phyloP scores from a whole-genome alignment of 345 rosid species.

The Populus euphratica region DNA sequence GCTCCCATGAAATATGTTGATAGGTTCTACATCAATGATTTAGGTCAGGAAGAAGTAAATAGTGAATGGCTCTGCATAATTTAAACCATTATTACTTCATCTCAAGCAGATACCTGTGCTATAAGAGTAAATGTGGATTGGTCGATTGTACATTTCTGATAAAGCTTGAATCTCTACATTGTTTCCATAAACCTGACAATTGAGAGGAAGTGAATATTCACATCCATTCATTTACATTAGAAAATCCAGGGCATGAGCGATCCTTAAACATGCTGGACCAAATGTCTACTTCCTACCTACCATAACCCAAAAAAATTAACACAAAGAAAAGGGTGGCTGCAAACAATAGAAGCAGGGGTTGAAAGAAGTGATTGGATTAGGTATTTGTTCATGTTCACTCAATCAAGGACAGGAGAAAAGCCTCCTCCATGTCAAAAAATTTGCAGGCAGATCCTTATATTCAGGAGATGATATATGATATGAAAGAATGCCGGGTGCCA shows the following conservation, averaged over 20 bases:
- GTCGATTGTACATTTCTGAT: conserved; percentile 95
- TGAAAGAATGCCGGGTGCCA: neutral
- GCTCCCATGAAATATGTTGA: conserved; percentile 91
- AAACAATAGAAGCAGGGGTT: neutral
- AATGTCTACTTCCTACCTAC: neutral
- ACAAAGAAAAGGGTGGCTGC: neutral
- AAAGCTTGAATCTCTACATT: conserved; percentile 94
- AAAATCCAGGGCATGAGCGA: neutral
- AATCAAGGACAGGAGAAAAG: neutral
- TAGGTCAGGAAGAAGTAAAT: neutral
- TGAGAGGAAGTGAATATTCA: neutral
- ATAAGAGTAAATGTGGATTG: conserved; percentile 92
- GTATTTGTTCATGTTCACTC: neutral
- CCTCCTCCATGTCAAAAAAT: neutral
- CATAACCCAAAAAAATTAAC: neutral
- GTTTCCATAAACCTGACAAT: conserved; percentile 87
- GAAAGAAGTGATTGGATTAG: no score
- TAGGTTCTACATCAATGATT: conserved; percentile 58
- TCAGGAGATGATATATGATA: neutral
- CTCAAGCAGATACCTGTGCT: conserved; percentile 58
- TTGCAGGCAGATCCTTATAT: neutral
- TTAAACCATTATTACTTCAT: conserved; percentile 5
- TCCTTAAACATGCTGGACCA: neutral
- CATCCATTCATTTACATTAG: neutral
- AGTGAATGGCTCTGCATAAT: conserved; percentile 7